A percentile compares a stretch with the other conserved stretches of the same genome.
phyloP scores from a whole-genome alignment of 176 grass and related monocot species.

The Aegilops longissima region DNA sequence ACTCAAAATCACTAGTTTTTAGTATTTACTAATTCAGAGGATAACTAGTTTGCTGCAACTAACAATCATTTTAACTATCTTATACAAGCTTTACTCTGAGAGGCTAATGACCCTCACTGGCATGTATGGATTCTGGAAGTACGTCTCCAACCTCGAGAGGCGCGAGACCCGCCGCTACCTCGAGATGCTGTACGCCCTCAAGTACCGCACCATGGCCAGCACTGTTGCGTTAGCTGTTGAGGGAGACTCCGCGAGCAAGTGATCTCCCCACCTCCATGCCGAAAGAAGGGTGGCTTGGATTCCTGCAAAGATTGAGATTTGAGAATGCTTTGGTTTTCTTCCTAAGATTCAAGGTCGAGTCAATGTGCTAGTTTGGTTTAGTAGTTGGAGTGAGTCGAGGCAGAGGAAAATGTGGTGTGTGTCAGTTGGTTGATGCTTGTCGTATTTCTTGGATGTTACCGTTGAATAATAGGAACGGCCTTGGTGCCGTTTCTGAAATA shows the following conservation, averaged over 20 bases:
- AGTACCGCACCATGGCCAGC: slow-evolving; percentile 88
- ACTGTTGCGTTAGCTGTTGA: slow-evolving; percentile 86
- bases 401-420: slow-evolving; percentile 18
- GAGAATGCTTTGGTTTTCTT: neutral
- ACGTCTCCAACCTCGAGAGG: slow-evolving; percentile 96
- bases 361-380: slow-evolving; percentile 27
- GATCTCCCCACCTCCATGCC: too few species aligned
- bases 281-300: too few species aligned
- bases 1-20: neutral
- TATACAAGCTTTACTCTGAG: slow-evolving; percentile 87
- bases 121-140: slow-evolving; percentile 99
- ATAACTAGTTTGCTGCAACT: neutral
- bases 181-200: slow-evolving; percentile 99
- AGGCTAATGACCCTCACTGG: slow-evolving; percentile 96
- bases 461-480: slow-evolving; percentile 34
- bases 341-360: slow-evolving; percentile 35
- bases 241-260: neutral
- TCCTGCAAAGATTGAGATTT: too few species aligned
- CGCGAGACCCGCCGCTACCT: slow-evolving; percentile 95
- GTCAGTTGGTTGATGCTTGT: slow-evolving; percentile 30
- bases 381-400: slow-evolving; percentile 21
- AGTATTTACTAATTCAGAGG: neutral
- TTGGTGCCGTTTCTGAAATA: slow-evolving; percentile 40
- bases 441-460: slow-evolving; percentile 47
- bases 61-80: neutral